Evolutionary conservation across 2,329 filamentous ascomycete species (phyloP).

Genomic region (Ophiocordyceps sinensis): DNA sequence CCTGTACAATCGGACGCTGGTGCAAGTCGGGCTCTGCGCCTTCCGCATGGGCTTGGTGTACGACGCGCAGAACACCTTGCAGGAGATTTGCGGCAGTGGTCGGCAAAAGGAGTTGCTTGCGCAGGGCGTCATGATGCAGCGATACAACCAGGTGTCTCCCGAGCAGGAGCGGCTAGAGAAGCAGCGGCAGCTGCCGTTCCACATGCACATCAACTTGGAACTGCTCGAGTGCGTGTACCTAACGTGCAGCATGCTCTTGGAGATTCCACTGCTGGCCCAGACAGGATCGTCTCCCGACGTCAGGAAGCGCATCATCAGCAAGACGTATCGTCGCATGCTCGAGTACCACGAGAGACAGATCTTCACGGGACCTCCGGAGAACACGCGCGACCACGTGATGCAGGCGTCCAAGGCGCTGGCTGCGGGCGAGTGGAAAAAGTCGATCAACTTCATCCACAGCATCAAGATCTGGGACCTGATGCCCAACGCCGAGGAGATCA

Average conservation of each 20-base stretch:
- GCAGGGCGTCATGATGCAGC: slow-evolving; percentile 96
- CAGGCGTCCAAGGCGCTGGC: slow-evolving; percentile 95
- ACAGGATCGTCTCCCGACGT: slow-evolving; percentile 93
- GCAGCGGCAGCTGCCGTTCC: slow-evolving; percentile 95
- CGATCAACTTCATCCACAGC: slow-evolving; percentile 80
- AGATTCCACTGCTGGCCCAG: slow-evolving; percentile 93
- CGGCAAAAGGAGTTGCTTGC: slow-evolving; percentile 95
- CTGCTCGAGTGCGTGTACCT: slow-evolving; percentile 96
- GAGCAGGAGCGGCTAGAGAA: slow-evolving; percentile 96
- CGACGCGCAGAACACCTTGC: slow-evolving; percentile 91
- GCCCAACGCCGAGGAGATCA: slow-evolving; percentile 83
- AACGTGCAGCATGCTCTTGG: slow-evolving; percentile 97
- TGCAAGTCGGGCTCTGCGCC: slow-evolving; percentile 94
- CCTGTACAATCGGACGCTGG: slow-evolving; percentile 93
- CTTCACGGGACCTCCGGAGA: slow-evolving; percentile 95
- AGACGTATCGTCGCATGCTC: slow-evolving; percentile 97
- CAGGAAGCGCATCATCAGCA: slow-evolving; percentile 96
- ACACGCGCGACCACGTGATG: slow-evolving; percentile 98
- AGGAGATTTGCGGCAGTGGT: slow-evolving; percentile 95
- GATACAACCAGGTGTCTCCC: slow-evolving; percentile 88
- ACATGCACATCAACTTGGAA: slow-evolving; percentile 99
- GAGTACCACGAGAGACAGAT: slow-evolving; percentile 99
- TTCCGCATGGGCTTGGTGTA: slow-evolving; percentile 96
- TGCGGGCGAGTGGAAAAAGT: slow-evolving; percentile 97
- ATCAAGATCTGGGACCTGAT: slow-evolving; percentile 99